A percentile compares a stretch with the other conserved stretches of the same genome.
phyloP scores from a whole-genome alignment of 805 yeast species.

The Saccharomycopsis fibuligera region DNA sequence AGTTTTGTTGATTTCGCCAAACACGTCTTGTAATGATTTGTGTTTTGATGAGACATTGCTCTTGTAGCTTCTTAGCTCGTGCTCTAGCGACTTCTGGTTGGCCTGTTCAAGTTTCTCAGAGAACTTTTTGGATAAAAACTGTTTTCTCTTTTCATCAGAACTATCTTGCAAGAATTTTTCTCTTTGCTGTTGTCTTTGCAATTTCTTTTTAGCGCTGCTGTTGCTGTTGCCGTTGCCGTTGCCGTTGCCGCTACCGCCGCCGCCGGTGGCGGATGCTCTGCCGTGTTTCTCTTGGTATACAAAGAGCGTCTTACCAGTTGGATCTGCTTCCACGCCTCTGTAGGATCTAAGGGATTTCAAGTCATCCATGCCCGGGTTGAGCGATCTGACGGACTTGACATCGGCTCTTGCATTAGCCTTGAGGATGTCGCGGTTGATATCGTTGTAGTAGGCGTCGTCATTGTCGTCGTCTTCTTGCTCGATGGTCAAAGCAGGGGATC shows the following conservation, averaged over 20 bases:
- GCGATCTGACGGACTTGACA: conserved; percentile 15
- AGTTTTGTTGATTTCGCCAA: conserved; percentile 8
- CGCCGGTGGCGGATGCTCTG: background rate
- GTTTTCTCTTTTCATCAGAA: conserved; percentile 11
- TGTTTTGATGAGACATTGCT: conserved; percentile 7
- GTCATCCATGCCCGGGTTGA: conserved; percentile 4
- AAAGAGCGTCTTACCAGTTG: conserved; percentile 18
- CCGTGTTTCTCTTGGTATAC: conserved; percentile 10
- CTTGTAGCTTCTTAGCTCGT: background rate
- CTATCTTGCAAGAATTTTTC: conserved; percentile 8
- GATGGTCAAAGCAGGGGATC: background rate
- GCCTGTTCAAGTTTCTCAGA: conserved; percentile 1
- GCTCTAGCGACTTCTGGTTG: background rate
- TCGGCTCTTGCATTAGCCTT: conserved; percentile 18
- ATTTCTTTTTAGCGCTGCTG: background rate
- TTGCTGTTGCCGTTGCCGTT: background rate
- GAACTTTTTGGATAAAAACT: conserved; percentile 10
- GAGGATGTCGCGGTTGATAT: conserved; percentile 16
- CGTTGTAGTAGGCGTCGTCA: conserved; percentile 16
- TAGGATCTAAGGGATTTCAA: conserved; percentile 8
- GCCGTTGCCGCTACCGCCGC: background rate
- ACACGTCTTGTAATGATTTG: conserved; percentile 6
- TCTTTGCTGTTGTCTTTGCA: conserved; percentile 4
- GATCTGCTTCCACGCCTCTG: conserved; percentile 14
- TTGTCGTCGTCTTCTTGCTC: background rate